Evolutionary conservation across 352 stramenopile species (phyloP).

Genomic region (Phytophthora melonis): DNA sequence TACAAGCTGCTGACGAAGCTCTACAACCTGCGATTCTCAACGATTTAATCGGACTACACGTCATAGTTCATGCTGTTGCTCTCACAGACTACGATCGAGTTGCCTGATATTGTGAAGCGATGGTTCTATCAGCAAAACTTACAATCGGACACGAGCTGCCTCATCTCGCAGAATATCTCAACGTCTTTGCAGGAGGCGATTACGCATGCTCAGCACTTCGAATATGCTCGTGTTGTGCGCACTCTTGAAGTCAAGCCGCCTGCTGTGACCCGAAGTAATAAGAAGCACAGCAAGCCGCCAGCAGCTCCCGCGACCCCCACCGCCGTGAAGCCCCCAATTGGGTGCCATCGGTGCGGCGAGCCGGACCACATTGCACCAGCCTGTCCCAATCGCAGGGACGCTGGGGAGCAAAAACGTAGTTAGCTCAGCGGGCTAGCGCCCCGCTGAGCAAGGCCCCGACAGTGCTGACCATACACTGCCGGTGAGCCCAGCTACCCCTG

Average conservation of each 20-base stretch:
- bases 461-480: constrained; percentile 2
- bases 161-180: neutral
- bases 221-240: neutral
- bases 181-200: neutral
- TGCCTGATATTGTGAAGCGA: neutral
- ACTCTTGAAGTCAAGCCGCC: neutral
- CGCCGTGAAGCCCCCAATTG: neutral
- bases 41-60: neutral
- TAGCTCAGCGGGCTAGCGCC: constrained; percentile 5
- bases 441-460: neutral
- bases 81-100: neutral
- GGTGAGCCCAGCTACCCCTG: neutral
- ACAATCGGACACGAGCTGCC: neutral
- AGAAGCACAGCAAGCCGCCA: neutral
- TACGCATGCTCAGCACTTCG: neutral
- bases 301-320: neutral
- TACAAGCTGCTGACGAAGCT: neutral
- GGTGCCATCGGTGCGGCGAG: neutral
- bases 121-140: neutral
- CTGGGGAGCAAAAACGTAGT: neutral
- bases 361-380: constrained; percentile 1
- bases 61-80: neutral
- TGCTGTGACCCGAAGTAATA: neutral
- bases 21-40: neutral
- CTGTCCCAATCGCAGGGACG: neutral